Percentiles rank a stretch among this genome's conserved stretches.
Conservation (phyloP, 345 rosid genomes). For the Eucalyptus dawsonii region DNA sequence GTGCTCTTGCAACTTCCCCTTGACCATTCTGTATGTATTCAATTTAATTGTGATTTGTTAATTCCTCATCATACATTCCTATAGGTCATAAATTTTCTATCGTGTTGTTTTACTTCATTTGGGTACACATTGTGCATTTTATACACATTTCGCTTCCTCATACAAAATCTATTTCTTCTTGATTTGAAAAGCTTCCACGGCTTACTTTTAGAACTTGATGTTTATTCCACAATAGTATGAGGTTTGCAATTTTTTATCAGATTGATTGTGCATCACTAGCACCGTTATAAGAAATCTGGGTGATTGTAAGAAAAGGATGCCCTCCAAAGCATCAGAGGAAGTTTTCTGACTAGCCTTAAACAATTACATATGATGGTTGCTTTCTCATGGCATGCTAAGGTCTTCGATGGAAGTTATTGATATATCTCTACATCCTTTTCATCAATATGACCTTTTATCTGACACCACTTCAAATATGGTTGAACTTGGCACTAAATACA, state of each 20-base stretch:
- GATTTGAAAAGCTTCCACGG: background rate
- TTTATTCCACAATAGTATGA: background rate
- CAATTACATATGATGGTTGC: background rate
- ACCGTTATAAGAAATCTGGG: background rate
- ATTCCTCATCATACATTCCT: background rate
- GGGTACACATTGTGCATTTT: background rate
- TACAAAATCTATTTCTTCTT: background rate
- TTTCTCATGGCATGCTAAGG: background rate
- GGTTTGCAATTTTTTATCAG: background rate
- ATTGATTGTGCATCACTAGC: background rate
- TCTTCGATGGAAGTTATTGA: background rate
- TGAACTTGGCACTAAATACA: background rate
- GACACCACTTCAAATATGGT: background rate
- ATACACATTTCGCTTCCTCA: background rate
- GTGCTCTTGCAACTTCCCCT: background rate
- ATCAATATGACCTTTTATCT: background rate
- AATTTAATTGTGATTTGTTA: background rate
- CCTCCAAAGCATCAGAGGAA: background rate
- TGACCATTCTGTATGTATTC: background rate
- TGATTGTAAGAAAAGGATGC: background rate
- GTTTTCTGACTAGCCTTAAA: background rate
- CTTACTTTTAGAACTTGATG: background rate
- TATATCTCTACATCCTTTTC: background rate
- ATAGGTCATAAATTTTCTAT: background rate
- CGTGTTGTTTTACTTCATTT: background rate